Base-by-base conservation (phyloP, 1,139 yeast species). In the Candida labiduridarum region DNA sequence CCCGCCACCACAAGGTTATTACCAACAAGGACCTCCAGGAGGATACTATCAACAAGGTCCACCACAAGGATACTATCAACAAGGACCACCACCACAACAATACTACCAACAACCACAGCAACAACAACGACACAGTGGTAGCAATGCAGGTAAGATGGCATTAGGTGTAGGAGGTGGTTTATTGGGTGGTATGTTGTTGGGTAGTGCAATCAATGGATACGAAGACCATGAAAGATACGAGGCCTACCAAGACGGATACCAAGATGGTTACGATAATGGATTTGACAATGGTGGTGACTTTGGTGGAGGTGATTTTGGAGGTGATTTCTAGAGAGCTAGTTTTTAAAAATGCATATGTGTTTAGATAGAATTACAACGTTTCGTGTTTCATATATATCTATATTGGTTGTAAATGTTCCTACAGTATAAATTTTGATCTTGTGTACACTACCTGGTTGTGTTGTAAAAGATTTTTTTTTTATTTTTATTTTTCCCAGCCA, bases 91-190 rank as follows among this genome's bases (percentile, higher is more conserved):
- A 12, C 67, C 56, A 46, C 61, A 53, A 44, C 48, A 27, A 44
- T 49, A 33, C 46, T 49, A 41, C 22, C 65, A 46, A 41, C 59
- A 56, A 44, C 65, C 54, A 47, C 61, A 49, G 38, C 62, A 53
- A 46, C 57, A 55, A 31, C 61, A 54, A 41, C 46, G 56, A 50
- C 50, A 56, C 44, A 11, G 52, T 49, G 47, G 63, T 41, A 49
- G 52, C 42, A 56, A 60, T 42, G 52, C 62, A 47, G 78, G 83
- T 14, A 81, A 84, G 35, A 61, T 82, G 70, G 83, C 87, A 29
- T 66, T 85, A 62, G 96, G 96, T 58, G 86, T 84, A 0, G 95
- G 94, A 58, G 94, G 87, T 30, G 96, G 96, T 68, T 63, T 88
- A 50, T 67, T 88, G 6, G 96, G 95, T 51, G 96, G 95, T 53